Evolutionary conservation across 1,284 basidiomycete species (phyloP).

Genomic region (Mycosarcoma maydis): DNA sequence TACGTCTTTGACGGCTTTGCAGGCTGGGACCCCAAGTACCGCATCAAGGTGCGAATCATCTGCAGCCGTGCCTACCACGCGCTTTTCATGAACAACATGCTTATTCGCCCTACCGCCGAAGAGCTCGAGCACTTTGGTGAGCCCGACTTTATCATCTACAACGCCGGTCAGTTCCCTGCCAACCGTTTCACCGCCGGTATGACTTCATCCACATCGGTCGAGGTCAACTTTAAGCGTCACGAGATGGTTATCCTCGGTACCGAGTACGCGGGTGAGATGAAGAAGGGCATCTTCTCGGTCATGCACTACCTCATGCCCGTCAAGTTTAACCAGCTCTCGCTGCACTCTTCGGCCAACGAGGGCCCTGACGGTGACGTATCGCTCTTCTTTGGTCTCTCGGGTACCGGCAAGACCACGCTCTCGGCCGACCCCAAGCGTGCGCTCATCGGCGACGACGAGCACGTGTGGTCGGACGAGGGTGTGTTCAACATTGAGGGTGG

Average conservation of each 20-base stretch:
- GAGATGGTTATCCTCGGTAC: slow-evolving; percentile 99
- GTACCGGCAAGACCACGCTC: slow-evolving; percentile 87
- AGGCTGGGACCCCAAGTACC: slow-evolving; percentile 98
- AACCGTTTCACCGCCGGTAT: slow-evolving; percentile 99
- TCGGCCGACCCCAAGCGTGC: slow-evolving; percentile 63
- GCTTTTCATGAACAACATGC: slow-evolving; percentile 94
- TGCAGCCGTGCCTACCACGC: slow-evolving; percentile 99
- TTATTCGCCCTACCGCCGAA: slow-evolving; percentile 94
- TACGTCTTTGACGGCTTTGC: slow-evolving; percentile 99
- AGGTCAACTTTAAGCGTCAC: slow-evolving; percentile 99
- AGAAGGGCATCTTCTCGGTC: slow-evolving; percentile 99
- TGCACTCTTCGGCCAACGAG: slow-evolving; percentile 99
- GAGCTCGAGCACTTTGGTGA: slow-evolving; percentile 96
- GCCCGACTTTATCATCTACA: slow-evolving; percentile 99
- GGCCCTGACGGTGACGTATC: slow-evolving; percentile 92
- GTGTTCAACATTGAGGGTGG: slow-evolving; percentile 99
- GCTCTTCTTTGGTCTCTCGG: slow-evolving; percentile 98
- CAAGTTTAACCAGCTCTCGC: slow-evolving; percentile 96
- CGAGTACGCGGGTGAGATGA: slow-evolving; percentile 99
- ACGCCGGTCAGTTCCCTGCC: slow-evolving; percentile 99
- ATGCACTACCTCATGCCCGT: slow-evolving; percentile 99
- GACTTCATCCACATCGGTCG: slow-evolving; percentile 98
- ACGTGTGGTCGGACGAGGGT: slow-evolving; percentile 71
- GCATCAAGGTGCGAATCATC: slow-evolving; percentile 99
- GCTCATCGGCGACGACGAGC: slow-evolving; percentile 66